These are phyloP conservation scores for Diutina scorzettiae DNA, from an alignment of 1,139 yeast genomes.

Conservation along the genomic window DNA sequence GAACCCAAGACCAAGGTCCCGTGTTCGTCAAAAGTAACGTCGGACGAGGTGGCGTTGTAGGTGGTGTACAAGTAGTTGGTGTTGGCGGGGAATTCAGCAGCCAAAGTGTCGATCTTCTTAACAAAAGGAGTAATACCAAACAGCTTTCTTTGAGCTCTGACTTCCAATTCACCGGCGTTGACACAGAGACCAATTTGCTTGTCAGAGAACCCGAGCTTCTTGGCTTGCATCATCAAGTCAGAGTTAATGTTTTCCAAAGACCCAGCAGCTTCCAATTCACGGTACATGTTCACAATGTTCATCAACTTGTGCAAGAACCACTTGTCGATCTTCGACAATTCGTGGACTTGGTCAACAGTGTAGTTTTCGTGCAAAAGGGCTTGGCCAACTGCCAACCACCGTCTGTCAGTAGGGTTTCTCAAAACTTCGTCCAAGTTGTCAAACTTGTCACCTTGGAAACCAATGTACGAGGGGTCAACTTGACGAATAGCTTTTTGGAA, in stretches of 20 bases:
- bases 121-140: constrained; percentile 85
- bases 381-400: constrained; percentile 98
- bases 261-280: constrained; percentile 56
- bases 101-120: constrained; percentile 92
- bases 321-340: constrained; percentile 81
- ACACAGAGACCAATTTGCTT: constrained; percentile 78
- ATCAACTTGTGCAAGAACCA: constrained; percentile 91
- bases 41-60: constrained; percentile 81
- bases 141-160: constrained; percentile 66
- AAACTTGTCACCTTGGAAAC: constrained; percentile 83
- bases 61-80: constrained; percentile 95
- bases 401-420: constrained; percentile 88
- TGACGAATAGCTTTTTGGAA: constrained; percentile 97
- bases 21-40: constrained; percentile 73
- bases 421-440: constrained; percentile 72
- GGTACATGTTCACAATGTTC: constrained; percentile 85
- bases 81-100: constrained; percentile 97
- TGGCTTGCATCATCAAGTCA: constrained; percentile 67
- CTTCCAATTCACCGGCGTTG: constrained; percentile 54
- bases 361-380: constrained; percentile 85
- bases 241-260: constrained; percentile 42
- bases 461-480: constrained; percentile 82
- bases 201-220: constrained; percentile 91
- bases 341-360: constrained; percentile 84
- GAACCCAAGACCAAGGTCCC: constrained; percentile 95